A percentile compares a stretch with the other conserved stretches of the same genome.
Conservation (phyloP, 305 asterid species). For the Withania somnifera region DNA sequence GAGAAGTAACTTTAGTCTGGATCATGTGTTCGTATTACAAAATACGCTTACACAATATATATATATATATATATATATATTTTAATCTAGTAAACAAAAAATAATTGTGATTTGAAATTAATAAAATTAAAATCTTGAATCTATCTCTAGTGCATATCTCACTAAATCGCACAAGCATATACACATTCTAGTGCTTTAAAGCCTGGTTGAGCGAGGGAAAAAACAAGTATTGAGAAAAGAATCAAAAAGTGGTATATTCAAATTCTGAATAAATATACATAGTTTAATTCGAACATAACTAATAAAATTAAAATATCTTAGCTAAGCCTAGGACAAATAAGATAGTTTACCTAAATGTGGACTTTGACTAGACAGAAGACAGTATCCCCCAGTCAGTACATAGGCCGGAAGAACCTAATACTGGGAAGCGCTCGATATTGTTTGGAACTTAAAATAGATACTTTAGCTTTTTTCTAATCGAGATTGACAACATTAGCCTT, state of each 20-base stretch:
- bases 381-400: no score
- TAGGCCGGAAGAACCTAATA: no score
- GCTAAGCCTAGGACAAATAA: background rate
- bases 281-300: background rate
- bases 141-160: fast-evolving
- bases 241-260: background rate
- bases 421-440: background rate
- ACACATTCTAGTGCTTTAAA: background rate
- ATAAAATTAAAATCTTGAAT: background rate
- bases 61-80: no score
- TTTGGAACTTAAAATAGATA: background rate
- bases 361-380: background rate
- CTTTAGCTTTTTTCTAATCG: background rate
- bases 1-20: no score
- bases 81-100: background rate
- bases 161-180: background rate
- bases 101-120: background rate
- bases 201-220: background rate
- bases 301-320: background rate
- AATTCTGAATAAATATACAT: no score
- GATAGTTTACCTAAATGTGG: background rate
- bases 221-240: background rate
- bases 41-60: background rate
- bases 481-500: background rate
- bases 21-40: background rate